A percentile compares a stretch with the other conserved stretches of the same genome.
Conservation (phyloP, 2,329 filamentous ascomycete species). For the Aotearoamyces nothofagi region DNA sequence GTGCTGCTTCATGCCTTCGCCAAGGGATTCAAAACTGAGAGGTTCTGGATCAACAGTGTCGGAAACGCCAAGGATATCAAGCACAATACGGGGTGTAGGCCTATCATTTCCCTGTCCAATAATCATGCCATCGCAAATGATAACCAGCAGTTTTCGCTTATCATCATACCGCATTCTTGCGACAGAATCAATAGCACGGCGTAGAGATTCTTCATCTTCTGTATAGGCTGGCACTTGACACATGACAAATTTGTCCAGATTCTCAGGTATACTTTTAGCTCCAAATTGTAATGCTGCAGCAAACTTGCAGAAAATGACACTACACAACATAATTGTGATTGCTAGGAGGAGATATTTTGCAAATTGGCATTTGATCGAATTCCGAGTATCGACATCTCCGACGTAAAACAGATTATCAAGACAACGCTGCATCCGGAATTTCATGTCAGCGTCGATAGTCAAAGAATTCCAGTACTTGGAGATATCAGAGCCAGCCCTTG, state of each 20-base stretch:
- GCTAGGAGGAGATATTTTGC: slow-evolving; percentile 79
- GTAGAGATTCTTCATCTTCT: slow-evolving; percentile 92
- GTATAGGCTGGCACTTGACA: slow-evolving; percentile 96
- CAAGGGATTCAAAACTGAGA: slow-evolving; percentile 89
- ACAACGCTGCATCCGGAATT: slow-evolving; percentile 61
- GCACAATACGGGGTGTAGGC: slow-evolving; percentile 85
- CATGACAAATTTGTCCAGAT: slow-evolving; percentile 96
- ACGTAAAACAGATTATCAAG: slow-evolving; percentile 93
- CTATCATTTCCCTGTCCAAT: slow-evolving; percentile 96
- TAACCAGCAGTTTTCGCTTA: slow-evolving; percentile 86
- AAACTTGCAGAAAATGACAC: slow-evolving; percentile 90
- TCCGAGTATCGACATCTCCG: slow-evolving; percentile 80
- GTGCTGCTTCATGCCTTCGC: slow-evolving; percentile 92
- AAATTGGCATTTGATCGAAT: slow-evolving; percentile 72
- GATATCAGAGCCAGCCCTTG: slow-evolving; percentile 63
- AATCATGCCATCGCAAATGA: slow-evolving; percentile 98
- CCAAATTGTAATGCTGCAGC: slow-evolving; percentile 90
- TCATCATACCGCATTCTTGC: slow-evolving; percentile 95
- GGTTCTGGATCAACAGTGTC: slow-evolving; percentile 91
- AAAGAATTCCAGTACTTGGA: slow-evolving; percentile 71
- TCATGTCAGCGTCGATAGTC: slow-evolving; percentile 36
- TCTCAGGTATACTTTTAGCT: slow-evolving; percentile 80
- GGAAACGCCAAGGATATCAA: slow-evolving; percentile 91
- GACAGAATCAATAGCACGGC: slow-evolving; percentile 91
- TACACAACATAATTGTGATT: slow-evolving; percentile 65